phyloP scores from a whole-genome alignment of 352 stramenopile genomes.

The Phytophthora vignae region DNA sequence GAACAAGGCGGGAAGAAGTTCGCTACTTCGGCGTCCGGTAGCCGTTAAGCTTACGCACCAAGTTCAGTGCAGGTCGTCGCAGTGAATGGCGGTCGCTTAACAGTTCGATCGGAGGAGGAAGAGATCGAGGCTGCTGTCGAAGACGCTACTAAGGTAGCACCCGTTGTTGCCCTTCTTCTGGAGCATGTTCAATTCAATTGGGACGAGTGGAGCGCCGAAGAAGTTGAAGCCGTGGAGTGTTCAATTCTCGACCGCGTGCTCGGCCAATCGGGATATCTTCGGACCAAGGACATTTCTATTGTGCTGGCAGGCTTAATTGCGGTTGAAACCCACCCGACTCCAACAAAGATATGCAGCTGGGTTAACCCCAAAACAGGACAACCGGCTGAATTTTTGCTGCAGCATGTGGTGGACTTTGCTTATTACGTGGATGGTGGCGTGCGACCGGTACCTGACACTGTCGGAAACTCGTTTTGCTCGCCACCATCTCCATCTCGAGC shows the following conservation, averaged over 20 bases:
- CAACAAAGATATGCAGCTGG: background rate
- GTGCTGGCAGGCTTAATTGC: background rate
- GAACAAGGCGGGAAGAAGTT: background rate
- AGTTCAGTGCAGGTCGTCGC: background rate
- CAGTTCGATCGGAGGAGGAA: background rate
- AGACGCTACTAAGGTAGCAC: too few species aligned
- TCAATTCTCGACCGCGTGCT: background rate
- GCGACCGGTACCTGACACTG: background rate
- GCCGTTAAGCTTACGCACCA: background rate
- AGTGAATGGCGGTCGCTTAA: background rate
- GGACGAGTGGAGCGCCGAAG: slow-evolving; percentile 1
- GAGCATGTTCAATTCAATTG: background rate
- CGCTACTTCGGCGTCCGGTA: background rate
- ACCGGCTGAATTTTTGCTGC: background rate
- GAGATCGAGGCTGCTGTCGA: too few species aligned
- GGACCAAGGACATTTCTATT: background rate
- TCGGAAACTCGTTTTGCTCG: background rate
- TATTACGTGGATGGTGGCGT: background rate
- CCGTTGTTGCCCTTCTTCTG: background rate
- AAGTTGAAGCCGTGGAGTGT: background rate
- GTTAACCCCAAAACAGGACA: background rate
- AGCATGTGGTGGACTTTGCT: background rate
- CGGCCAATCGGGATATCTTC: background rate
- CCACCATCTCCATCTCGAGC: background rate
- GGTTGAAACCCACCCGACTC: background rate